phyloP scores from a whole-genome alignment of 768 basidiomycete species.

The Kwoniella sp. region DNA sequence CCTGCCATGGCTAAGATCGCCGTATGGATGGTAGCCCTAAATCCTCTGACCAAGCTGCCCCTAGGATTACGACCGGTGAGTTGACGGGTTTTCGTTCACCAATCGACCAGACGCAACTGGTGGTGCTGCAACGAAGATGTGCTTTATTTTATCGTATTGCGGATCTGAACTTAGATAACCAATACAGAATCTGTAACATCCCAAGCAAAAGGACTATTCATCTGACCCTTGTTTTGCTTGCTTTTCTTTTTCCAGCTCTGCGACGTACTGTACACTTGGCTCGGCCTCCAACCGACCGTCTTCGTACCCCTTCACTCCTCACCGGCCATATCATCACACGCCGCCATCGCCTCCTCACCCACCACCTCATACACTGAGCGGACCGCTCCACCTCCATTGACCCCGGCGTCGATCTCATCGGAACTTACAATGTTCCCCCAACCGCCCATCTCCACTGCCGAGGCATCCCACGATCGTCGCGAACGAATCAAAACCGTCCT shows the following conservation, averaged over 20 bases:
- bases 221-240: neutral
- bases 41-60: conserved; percentile 51
- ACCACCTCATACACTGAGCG: conserved; percentile 12
- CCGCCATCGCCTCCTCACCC: conserved; percentile 15
- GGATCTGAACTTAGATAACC: too few species aligned
- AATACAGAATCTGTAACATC: too few species aligned
- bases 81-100: too few species aligned
- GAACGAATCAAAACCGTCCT: conserved; percentile 37
- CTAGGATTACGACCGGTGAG: conserved; percentile 49
- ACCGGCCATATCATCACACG: too few species aligned
- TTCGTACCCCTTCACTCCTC: conserved; percentile 39
- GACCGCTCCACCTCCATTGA: conserved; percentile 3
- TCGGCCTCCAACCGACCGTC: conserved; percentile 44
- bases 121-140: too few species aligned
- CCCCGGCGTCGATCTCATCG: conserved; percentile 13
- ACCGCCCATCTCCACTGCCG: conserved; percentile 8
- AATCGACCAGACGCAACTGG: too few species aligned
- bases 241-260: conserved; percentile 25
- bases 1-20: conserved; percentile 47
- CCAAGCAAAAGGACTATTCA: neutral
- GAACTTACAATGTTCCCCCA: conserved; percentile 5
- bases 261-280: conserved; percentile 40
- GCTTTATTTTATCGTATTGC: too few species aligned
- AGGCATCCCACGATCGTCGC: conserved; percentile 30
- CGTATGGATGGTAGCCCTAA: conserved; percentile 51